These are phyloP conservation scores for Thraustochytrium sp. DNA, from an alignment of 352 stramenopile genomes.

Conservation along the genomic window DNA sequence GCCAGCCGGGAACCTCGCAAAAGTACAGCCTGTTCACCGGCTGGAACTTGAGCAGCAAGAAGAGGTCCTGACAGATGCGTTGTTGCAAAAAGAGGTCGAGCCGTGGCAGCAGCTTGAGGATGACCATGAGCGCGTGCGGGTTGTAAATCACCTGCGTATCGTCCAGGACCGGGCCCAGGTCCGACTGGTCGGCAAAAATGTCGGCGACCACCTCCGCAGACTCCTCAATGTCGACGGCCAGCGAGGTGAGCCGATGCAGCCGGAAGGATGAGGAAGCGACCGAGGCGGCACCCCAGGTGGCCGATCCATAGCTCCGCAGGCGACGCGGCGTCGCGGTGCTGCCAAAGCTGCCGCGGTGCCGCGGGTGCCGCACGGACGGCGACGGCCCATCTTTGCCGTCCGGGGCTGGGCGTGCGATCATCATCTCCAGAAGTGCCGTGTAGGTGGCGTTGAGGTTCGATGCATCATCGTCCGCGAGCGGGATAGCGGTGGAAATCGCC, in stretches of 20 bases:
- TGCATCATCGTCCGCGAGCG: too few species aligned
- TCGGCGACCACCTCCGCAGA: background rate
- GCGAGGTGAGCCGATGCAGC: background rate
- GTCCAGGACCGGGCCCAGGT: slow-evolving; percentile 3
- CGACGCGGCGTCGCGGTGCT: background rate
- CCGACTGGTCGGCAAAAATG: background rate
- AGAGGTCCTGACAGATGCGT: slow-evolving; percentile 33
- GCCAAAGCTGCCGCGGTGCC: background rate
- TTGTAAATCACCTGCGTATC: slow-evolving; percentile 22
- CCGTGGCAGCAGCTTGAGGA: slow-evolving; percentile 26
- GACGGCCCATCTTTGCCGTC: background rate
- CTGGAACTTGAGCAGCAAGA: slow-evolving; percentile 33
- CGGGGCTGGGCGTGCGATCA: background rate
- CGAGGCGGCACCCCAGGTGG: background rate
- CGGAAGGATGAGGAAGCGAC: background rate
- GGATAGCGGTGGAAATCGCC: too few species aligned
- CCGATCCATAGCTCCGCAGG: background rate
- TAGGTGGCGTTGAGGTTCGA: background rate
- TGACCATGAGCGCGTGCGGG: slow-evolving; percentile 4
- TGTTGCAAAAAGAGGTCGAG: slow-evolving; percentile 29
- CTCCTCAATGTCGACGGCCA: background rate
- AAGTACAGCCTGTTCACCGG: background rate
- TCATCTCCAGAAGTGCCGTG: background rate
- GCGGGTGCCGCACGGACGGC: background rate
- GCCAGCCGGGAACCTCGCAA: slow-evolving; percentile 4